phyloP scores from a whole-genome alignment of 129 eudicot genomes.

The Tagetes erecta region DNA sequence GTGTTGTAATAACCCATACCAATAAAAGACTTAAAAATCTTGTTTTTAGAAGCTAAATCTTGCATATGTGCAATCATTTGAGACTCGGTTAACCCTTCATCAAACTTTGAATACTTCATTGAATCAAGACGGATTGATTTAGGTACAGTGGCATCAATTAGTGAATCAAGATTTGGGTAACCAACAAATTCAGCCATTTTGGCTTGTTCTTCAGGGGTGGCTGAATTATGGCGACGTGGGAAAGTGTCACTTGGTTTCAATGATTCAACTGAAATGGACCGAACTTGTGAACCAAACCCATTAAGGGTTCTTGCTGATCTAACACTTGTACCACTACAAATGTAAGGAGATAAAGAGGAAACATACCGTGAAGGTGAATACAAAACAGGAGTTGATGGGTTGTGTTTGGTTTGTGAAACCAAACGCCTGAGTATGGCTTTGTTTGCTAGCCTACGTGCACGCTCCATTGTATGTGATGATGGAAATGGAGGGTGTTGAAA shows the following conservation, averaged over 20 bases:
- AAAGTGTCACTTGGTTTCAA: constrained; percentile 89
- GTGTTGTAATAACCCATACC: constrained; percentile 98
- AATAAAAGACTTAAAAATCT: constrained; percentile 71
- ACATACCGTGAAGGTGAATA: constrained; percentile 63
- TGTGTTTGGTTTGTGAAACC: constrained; percentile 57
- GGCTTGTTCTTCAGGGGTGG: constrained; percentile 76
- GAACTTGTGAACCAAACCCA: constrained; percentile 39
- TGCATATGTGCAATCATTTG: constrained; percentile 91
- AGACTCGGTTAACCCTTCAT: constrained; percentile 77
- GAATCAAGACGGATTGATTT: constrained; percentile 65
- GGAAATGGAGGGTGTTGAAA: neutral
- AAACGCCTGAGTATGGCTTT: constrained; percentile 65
- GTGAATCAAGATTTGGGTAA: constrained; percentile 55
- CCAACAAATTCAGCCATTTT: constrained; percentile 84
- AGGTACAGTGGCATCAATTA: constrained; percentile 90
- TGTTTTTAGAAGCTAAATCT: constrained; percentile 72
- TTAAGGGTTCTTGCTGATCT: constrained; percentile 17
- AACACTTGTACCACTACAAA: constrained; percentile 28
- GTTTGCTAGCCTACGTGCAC: constrained; percentile 75
- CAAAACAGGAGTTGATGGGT: constrained; percentile 40
- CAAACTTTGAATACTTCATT: constrained; percentile 74
- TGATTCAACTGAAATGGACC: constrained; percentile 77
- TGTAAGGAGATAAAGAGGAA: constrained; percentile 60
- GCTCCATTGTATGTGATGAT: constrained; percentile 56
- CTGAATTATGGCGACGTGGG: constrained; percentile 90